Evolutionary conservation across 148 eudicot species (phyloP).

Genomic region (Chenopodium formosanum): DNA sequence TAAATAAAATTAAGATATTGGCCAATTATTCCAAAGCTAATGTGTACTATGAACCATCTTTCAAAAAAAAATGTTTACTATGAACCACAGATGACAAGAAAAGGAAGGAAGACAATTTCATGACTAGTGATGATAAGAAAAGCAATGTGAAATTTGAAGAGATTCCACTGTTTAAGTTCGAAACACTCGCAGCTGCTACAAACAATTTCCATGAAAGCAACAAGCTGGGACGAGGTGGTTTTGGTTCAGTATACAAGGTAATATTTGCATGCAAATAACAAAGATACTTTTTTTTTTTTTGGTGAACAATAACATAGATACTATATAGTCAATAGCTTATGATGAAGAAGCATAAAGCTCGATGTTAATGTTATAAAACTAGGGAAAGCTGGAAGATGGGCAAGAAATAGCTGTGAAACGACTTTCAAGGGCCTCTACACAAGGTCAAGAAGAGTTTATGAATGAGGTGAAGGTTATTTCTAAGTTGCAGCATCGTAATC

Average conservation of each 20-base stretch:
- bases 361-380: background rate
- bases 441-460: slow-evolving; percentile 55
- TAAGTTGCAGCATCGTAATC: slow-evolving; percentile 54
- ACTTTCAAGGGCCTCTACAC: slow-evolving; percentile 53
- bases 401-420: slow-evolving; percentile 57
- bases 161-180: slow-evolving; percentile 25
- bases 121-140: slow-evolving; percentile 24
- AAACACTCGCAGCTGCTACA: slow-evolving; percentile 33
- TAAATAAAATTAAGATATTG: background rate
- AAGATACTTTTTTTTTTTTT: too few species aligned
- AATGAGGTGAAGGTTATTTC: slow-evolving; percentile 53
- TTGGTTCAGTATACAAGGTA: slow-evolving; percentile 55
- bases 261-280: background rate
- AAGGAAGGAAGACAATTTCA: background rate
- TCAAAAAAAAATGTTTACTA: too few species aligned
- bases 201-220: slow-evolving; percentile 38
- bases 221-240: slow-evolving; percentile 56
- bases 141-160: slow-evolving; percentile 28
- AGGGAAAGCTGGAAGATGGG: slow-evolving; percentile 51
- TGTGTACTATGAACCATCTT: background rate
- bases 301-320: too few species aligned
- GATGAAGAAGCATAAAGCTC: background rate
- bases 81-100: slow-evolving; percentile 12
- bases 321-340: background rate
- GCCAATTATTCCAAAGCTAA: background rate